A percentile compares a stretch with the other conserved stretches of the same genome.
phyloP scores from a whole-genome alignment of 1,284 basidiomycete species.

The Apiotrichum brassicae region DNA sequence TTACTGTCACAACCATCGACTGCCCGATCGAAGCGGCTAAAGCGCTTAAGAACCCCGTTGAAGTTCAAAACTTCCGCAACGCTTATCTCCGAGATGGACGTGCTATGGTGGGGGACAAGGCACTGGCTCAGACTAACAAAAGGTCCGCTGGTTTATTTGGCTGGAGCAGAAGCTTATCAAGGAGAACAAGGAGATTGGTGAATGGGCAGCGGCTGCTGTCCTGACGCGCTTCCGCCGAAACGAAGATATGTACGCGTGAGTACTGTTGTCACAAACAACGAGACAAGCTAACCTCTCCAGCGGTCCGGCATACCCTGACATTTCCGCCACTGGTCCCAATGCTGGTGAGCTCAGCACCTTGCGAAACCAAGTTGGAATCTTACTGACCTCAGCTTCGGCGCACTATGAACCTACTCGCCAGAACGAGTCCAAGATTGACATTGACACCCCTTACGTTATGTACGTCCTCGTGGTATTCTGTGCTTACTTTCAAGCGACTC shows the following conservation, averaged over 20 bases:
- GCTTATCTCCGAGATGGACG: slow-evolving; percentile 88
- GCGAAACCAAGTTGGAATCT: neutral
- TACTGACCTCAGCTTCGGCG: slow-evolving; percentile 59
- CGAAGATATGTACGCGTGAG: slow-evolving; percentile 64
- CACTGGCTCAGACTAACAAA: neutral
- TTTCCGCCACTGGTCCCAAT: slow-evolving; percentile 84
- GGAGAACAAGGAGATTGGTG: slow-evolving; percentile 69
- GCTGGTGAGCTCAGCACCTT: slow-evolving; percentile 49
- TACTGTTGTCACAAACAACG: neutral
- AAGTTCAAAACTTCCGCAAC: slow-evolving; percentile 71
- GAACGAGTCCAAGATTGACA: slow-evolving; percentile 66
- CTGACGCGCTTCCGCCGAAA: slow-evolving; percentile 71
- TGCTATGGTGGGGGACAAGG: slow-evolving; percentile 60
- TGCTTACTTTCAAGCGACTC: slow-evolving; percentile 59
- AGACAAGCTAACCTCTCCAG: slow-evolving; percentile 22
- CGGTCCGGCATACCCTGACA: slow-evolving; percentile 87
- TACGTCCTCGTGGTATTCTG: slow-evolving; percentile 46
- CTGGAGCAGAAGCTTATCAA: slow-evolving; percentile 71
- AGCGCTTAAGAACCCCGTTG: slow-evolving; percentile 78
- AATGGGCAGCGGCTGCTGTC: slow-evolving; percentile 82
- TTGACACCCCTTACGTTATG: slow-evolving; percentile 82
- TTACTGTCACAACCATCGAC: slow-evolving; percentile 28
- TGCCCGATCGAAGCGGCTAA: slow-evolving; percentile 66
- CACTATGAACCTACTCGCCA: slow-evolving; percentile 79
- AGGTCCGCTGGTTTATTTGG: slow-evolving; percentile 76